Evolutionary conservation across 2,329 filamentous ascomycete genomes (phyloP), one percentile per base, ranked within the genome.

Genomic region (Aspergillus pseudoviridinutans): DNA sequence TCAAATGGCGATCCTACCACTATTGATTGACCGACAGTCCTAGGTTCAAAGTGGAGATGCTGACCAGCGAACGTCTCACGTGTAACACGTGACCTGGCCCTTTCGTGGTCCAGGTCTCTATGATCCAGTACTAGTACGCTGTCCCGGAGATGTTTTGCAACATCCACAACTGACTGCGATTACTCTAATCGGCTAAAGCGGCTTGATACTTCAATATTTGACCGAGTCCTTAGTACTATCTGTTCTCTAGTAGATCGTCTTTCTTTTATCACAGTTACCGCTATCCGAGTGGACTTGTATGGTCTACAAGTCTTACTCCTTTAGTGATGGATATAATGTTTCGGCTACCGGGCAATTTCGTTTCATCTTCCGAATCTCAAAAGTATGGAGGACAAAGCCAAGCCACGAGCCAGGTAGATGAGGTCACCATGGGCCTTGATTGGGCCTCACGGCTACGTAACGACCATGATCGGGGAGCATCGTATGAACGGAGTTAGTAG

Each of bases 1-100:
- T 56, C 49, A 47, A 42, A 46, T 53, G 60, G 35, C 51, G 60
- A 61, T 61, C 57, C 50, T 25, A 28, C 56, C 53, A 52, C 58
- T 61, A 61, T 57, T 29, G 55, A 61, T 32, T 24, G 55, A 51
- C 50, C 22, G 51, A 57, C 24, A 6, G 14, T 47, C 17, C 24
- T 9, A 44, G 22, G 8, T 44, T 24, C 9, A 1, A 42, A 20
- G 41, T 44, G 41, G n/a, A 3, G 41, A 24, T 22, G 5, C 17
- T 42, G 42, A 22, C 22, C 6, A 35, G 12, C 14, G 1, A 35
- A 17, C 4, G 24, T 12, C 6, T 47, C 44, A 47, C 44, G 44
- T 47, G 22, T 25, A 4, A 12, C 41, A 44, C 41, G 41, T 44
- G 41, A 44, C 8, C 4, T 12, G 4, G 3, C 12, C 14, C 14